A percentile compares a stretch with the other conserved stretches of the same genome.
phyloP scores from a whole-genome alignment of 1,284 basidiomycete genomes.

The Wolfiporia cocos region DNA sequence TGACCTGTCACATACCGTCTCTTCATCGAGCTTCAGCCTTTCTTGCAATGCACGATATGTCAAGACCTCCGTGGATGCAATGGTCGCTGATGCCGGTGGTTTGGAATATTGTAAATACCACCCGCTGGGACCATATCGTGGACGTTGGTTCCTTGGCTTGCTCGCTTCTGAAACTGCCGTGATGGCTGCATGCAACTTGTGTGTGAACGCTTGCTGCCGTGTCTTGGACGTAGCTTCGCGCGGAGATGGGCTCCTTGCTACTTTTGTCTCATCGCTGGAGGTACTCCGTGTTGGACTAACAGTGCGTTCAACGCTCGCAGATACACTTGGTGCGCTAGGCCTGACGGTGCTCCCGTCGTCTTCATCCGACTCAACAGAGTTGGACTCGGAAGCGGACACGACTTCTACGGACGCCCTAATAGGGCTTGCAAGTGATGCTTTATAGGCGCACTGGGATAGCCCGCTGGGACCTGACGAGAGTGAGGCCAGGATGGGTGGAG shows the following conservation, averaged over 20 bases:
- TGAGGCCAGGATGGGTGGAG: background rate
- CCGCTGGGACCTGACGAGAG: background rate
- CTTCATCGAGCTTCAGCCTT: conserved; percentile 15
- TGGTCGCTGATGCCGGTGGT: conserved; percentile 12
- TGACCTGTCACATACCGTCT: conserved; percentile 11
- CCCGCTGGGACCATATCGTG: conserved; percentile 1
- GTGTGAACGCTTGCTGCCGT: background rate
- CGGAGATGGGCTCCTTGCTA: background rate
- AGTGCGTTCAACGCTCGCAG: background rate
- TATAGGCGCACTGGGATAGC: background rate
- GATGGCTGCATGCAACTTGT: no score
- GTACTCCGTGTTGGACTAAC: background rate
- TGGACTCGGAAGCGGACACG: no score
- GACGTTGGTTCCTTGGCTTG: background rate
- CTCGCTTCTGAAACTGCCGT: background rate
- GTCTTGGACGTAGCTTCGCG: background rate
- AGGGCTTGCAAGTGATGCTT: background rate
- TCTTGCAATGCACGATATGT: conserved; percentile 11
- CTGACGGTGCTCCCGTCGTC: background rate
- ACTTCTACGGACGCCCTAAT: no score
- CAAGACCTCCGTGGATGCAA: conserved; percentile 11
- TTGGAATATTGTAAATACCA: conserved; percentile 23
- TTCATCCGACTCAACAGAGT: background rate
- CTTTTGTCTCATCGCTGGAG: background rate
- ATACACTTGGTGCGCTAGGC: background rate